Evolutionary conservation across 192 early-diverging fungal genomes (phyloP).

Genomic region (Chytriomyces confervae): DNA sequence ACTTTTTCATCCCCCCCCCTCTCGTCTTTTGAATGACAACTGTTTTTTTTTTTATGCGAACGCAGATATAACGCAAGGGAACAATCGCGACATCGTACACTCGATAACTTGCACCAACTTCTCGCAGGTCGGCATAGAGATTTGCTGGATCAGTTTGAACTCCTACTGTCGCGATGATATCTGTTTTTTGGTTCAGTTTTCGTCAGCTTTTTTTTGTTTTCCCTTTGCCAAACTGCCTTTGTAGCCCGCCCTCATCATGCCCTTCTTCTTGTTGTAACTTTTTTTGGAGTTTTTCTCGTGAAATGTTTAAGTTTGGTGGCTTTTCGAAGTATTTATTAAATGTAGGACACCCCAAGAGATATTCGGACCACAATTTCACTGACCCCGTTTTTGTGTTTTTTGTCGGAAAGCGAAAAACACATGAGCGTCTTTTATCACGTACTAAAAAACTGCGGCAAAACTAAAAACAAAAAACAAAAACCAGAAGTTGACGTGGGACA

Average conservation of each 20-base stretch:
- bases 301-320: neutral
- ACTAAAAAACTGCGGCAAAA: too few relatives aligned
- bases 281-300: neutral
- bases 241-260: neutral
- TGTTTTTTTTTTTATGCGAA: neutral
- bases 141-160: constrained; percentile 24
- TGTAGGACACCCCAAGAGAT: neutral
- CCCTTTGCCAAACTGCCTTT: neutral
- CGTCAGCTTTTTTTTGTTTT: neutral
- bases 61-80: constrained; percentile 21
- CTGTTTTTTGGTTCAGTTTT: neutral
- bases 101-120: constrained; percentile 1
- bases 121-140: constrained; percentile 18
- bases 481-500: neutral
- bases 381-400: neutral
- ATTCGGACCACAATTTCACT: too few relatives aligned
- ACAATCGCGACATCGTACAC: constrained; percentile 3
- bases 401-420: too few relatives aligned
- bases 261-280: neutral
- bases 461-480: neutral
- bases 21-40: neutral
- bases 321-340: neutral
- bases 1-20: neutral
- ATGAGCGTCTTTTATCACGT: too few relatives aligned
- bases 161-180: constrained; percentile 17